A percentile compares a stretch with the other conserved stretches of the same genome.
Conservation (phyloP, 331 rosid species). For the Saraca asoca region DNA sequence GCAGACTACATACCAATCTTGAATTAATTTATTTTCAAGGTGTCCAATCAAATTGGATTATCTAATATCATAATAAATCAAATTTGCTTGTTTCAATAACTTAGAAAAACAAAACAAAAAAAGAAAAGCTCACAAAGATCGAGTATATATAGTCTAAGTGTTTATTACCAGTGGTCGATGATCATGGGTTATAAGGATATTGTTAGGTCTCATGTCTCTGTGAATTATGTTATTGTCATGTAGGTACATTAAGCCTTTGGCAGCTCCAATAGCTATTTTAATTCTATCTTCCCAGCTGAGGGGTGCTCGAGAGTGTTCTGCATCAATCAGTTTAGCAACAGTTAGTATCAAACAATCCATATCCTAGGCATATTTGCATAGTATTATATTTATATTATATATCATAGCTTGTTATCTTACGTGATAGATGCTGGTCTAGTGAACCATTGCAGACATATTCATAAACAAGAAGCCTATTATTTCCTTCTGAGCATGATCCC, state of each 20-base stretch:
- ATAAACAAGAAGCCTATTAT: conserved; percentile 56
- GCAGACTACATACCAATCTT: no score
- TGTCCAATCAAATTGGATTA: no score
- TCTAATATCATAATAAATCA: no score
- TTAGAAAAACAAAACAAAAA: no score
- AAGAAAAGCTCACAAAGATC: no score
- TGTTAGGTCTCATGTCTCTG: conserved; percentile 32
- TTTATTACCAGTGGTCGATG: conserved; percentile 14
- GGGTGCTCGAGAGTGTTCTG: conserved; percentile 17
- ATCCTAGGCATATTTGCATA: no score
- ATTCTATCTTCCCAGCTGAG: conserved; percentile 26
- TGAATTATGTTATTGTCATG: conserved; percentile 28
- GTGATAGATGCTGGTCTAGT: conserved; percentile 49
- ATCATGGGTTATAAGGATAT: conserved; percentile 32
- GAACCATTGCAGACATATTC: conserved; percentile 62
- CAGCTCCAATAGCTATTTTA: conserved; percentile 23
- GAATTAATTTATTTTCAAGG: no score
- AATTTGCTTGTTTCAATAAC: no score
- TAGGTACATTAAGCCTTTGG: conserved; percentile 27
- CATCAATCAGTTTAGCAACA: not conserved
- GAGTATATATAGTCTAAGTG: not conserved
- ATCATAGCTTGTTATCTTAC: conserved; percentile 34
- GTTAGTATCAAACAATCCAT: not conserved
- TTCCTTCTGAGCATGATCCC: conserved; percentile 58
- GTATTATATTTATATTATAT: no score